Conservation (phyloP, 2,329 filamentous ascomycete species). For the Elsinoe fawcettii region DNA sequence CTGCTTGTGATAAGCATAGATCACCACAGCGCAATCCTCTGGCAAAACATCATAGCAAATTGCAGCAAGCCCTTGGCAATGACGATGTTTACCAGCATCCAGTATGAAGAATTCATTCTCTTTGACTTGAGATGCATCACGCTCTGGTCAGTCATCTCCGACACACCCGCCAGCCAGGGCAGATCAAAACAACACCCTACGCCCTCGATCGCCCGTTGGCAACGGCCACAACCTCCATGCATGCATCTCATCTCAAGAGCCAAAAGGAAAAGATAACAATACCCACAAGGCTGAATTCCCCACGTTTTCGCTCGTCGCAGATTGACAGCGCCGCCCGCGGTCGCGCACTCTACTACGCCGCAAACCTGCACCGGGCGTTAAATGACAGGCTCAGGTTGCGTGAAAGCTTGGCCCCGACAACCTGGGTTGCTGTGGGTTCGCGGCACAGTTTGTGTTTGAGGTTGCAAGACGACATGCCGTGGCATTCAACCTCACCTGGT, state of each 20-base stretch:
- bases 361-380: background rate
- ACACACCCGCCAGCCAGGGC: background rate
- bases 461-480: constrained; percentile 11
- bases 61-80: too few species aligned
- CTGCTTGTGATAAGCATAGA: too few species aligned
- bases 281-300: background rate
- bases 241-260: background rate
- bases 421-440: background rate
- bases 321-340: background rate
- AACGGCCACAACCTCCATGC: background rate
- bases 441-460: constrained; percentile 14
- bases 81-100: too few species aligned
- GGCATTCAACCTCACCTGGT: background rate
- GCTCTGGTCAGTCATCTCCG: too few species aligned
- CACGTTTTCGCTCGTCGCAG: background rate
- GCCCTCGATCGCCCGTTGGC: background rate
- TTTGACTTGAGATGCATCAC: too few species aligned
- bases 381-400: background rate
- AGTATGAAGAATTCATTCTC: too few species aligned
- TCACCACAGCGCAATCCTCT: too few species aligned
- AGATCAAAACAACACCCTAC: background rate
- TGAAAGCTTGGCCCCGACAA: background rate
- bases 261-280: background rate
- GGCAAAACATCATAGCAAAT: too few species aligned
- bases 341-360: background rate